Evolutionary conservation across 345 rosid species (phyloP), one percentile per base, ranked within the genome.

Genomic region (Erucastrum elatum): DNA sequence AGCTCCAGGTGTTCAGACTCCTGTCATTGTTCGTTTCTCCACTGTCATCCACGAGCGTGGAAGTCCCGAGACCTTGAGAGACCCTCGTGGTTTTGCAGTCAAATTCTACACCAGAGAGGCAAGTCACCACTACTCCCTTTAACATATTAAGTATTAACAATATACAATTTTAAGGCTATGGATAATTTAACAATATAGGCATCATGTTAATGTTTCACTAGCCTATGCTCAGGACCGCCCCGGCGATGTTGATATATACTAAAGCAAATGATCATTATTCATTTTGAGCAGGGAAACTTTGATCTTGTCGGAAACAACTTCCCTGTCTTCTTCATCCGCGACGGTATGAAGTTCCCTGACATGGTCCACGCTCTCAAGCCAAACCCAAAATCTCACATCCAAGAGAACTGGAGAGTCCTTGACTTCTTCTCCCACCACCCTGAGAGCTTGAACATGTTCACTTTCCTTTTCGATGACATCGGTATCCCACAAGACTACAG

Each of bases 301-400:
- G 99, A 95, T 86, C 94, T 95, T 44, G 98, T 95, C 75, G 99
- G 99, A 63, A 95, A 95, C 94, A 95, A 95, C 84, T 88, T 93
- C 68, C 99, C 97, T 0, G 99, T 95, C 49, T 95, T 95, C 81
- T 95, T 95, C 78, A 60, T 95, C 69, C 94, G 99, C 29, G 99
- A 95, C 87, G 99, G 94, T 37, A 91, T 95, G 88, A 90, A 95
- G 63, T 95, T 95, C 85, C 98, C 98, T 11, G 99, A 95, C 84
- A 80, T 90, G 93, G 88, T 95, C 2, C 99, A 95, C 81, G 86
- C 97, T 0, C 87, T 95, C 41, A 95, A 95, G 63, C 99, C 99
- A 31, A 95, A 95, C 77, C 99, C 99, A 0, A 95, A 93, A 84
- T 86, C 99, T 77, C 96, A 95, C 82, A 84, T 95, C 68, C 99